Evolutionary conservation across 2,329 filamentous ascomycete species (phyloP).

Genomic region (Diplocarpon mali): DNA sequence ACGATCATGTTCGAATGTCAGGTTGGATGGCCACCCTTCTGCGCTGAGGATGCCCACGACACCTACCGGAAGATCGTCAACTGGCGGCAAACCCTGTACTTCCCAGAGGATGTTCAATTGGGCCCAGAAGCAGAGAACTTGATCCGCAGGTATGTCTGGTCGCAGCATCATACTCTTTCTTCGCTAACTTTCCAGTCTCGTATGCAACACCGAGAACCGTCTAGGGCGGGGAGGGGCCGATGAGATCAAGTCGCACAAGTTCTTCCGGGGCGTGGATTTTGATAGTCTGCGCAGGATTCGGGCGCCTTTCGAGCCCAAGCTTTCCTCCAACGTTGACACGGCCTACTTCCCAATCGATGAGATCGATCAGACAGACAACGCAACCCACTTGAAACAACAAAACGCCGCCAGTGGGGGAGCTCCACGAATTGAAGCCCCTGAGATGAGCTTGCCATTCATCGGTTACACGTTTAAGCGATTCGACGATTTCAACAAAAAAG

Average conservation of each 20-base stretch:
- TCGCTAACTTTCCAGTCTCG: slow-evolving; percentile 50
- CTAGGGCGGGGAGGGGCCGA: slow-evolving; percentile 77
- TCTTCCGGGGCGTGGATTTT: slow-evolving; percentile 96
- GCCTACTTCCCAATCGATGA: slow-evolving; percentile 99
- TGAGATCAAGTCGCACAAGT: slow-evolving; percentile 87
- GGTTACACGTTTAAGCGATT: slow-evolving; percentile 98
- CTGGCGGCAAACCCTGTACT: slow-evolving; percentile 91
- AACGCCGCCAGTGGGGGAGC: slow-evolving; percentile 45
- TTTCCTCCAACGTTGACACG: slow-evolving; percentile 89
- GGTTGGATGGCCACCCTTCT: slow-evolving; percentile 98
- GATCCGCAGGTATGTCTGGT: slow-evolving; percentile 63
- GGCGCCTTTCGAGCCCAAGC: slow-evolving; percentile 88
- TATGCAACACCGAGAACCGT: slow-evolving; percentile 88
- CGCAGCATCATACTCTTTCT: not conserved
- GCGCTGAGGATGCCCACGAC: slow-evolving; percentile 92
- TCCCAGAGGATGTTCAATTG: slow-evolving; percentile 88
- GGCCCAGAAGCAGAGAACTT: slow-evolving; percentile 83
- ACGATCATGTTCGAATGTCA: slow-evolving; percentile 99
- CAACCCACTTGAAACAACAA: slow-evolving; percentile 66
- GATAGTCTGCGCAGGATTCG: slow-evolving; percentile 85
- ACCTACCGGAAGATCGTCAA: slow-evolving; percentile 99
- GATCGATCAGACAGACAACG: slow-evolving; percentile 93
- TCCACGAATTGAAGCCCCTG: slow-evolving; percentile 65
- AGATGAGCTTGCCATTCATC: slow-evolving; percentile 93
- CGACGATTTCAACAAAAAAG: slow-evolving; percentile 36